Percentiles rank a stretch among this genome's conserved stretches.
Evolutionary conservation across 2,329 filamentous ascomycete species (phyloP).

Genomic region (Colletotrichum paranaense): DNA sequence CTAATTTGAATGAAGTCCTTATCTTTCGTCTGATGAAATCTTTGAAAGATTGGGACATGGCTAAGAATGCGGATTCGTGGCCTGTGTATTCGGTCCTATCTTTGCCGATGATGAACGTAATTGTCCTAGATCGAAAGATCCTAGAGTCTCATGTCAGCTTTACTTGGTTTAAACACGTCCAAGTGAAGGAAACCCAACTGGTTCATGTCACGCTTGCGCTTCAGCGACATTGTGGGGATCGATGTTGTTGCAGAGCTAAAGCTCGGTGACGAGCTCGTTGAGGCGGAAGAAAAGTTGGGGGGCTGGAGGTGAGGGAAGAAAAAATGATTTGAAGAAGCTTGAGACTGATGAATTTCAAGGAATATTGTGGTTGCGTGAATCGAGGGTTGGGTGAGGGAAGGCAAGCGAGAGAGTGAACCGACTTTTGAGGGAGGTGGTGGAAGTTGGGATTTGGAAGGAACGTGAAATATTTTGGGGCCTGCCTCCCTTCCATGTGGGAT

Average conservation of each 20-base stretch:
- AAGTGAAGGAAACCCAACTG: neutral
- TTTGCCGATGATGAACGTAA: neutral
- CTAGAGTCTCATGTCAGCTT: neutral
- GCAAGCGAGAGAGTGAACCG: too few relatives aligned
- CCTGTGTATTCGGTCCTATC: neutral
- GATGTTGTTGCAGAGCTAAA: neutral
- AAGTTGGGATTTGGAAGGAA: too few relatives aligned
- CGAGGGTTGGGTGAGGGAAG: too few relatives aligned
- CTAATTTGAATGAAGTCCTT: too few relatives aligned
- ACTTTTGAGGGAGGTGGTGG: too few relatives aligned
- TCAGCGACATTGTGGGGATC: neutral
- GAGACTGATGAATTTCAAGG: too few relatives aligned
- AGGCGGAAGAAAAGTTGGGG: too few relatives aligned
- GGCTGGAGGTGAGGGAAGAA: neutral
- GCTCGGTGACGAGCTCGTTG: too few relatives aligned
- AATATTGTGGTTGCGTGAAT: too few relatives aligned
- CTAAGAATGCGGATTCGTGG: neutral
- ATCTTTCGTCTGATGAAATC: neutral
- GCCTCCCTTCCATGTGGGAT: too few relatives aligned
- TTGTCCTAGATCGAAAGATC: neutral
- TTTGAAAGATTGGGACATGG: neutral
- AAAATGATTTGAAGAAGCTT: neutral
- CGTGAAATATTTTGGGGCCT: too few relatives aligned
- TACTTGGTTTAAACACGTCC: neutral
- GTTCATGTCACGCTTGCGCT: neutral